phyloP scores from a whole-genome alignment of 164 flowering plant genomes.

The Protea cynaroides region DNA sequence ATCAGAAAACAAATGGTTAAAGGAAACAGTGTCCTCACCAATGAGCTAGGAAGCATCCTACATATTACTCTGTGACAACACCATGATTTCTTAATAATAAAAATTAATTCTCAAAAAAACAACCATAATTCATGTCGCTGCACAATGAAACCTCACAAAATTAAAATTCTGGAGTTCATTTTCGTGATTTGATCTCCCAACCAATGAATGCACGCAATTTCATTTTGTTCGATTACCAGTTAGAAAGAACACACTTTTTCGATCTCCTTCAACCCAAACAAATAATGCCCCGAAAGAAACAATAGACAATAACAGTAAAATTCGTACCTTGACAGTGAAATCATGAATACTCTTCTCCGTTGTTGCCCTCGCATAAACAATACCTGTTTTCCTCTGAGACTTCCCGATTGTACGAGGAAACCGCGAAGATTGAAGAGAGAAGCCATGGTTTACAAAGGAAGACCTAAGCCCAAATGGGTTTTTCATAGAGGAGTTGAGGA shows the following conservation, averaged over 20 bases:
- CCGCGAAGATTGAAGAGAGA: slow-evolving; percentile 21
- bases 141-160: too few relatives aligned
- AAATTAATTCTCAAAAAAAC: too few relatives aligned
- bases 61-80: too few relatives aligned
- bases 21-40: too few relatives aligned
- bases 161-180: too few relatives aligned
- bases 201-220: not conserved
- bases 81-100: too few relatives aligned
- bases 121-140: too few relatives aligned
- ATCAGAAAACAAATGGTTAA: too few relatives aligned
- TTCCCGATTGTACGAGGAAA: slow-evolving; percentile 23
- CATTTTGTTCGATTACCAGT: not conserved
- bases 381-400: slow-evolving; percentile 24
- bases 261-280: not conserved
- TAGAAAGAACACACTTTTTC: not conserved
- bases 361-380: slow-evolving; percentile 58
- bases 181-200: too few relatives aligned
- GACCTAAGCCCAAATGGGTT: slow-evolving; percentile 39
- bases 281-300: not conserved
- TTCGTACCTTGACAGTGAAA: slow-evolving; percentile 76
- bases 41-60: too few relatives aligned
- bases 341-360: slow-evolving; percentile 76
- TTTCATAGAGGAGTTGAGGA: slow-evolving; percentile 20
- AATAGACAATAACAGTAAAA: not conserved
- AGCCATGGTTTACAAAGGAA: slow-evolving; percentile 30